These are phyloP conservation scores for Trypanosoma rangeli DNA, from an alignment of 208 protist species.

Conservation along the genomic window DNA sequence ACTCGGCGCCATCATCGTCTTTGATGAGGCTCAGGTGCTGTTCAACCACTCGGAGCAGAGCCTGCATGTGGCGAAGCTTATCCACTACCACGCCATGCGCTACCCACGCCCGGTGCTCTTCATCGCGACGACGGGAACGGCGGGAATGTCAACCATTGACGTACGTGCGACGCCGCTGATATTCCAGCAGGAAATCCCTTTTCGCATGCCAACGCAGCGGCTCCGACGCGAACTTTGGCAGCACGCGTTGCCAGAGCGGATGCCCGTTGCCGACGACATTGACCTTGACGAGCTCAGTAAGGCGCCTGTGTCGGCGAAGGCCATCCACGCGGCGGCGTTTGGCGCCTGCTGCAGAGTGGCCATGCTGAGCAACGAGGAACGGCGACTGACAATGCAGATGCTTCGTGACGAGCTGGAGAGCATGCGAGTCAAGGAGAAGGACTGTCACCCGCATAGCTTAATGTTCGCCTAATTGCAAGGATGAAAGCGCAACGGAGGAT, in stretches of 20 bases:
- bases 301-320: constrained; percentile 54
- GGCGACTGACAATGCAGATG: constrained; percentile 69
- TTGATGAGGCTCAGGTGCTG: constrained; percentile 86
- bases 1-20: constrained; percentile 85
- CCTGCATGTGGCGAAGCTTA: constrained; percentile 64
- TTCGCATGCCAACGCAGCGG: constrained; percentile 48
- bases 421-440: constrained; percentile 44
- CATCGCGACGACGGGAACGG: constrained; percentile 67
- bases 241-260: constrained; percentile 62
- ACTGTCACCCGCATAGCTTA: constrained; percentile 31
- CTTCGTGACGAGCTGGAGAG: constrained; percentile 62
- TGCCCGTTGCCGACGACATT: constrained; percentile 57
- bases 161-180: constrained; percentile 44
- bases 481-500: background rate
- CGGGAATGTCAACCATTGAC: constrained; percentile 38
- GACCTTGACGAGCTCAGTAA: constrained; percentile 61
- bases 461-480: constrained; percentile 67
- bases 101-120: constrained; percentile 81
- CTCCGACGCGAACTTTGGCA: constrained; percentile 77
- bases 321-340: constrained; percentile 77
- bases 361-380: constrained; percentile 42
- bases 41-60: constrained; percentile 76
- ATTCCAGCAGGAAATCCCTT: constrained; percentile 62
- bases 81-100: constrained; percentile 77
- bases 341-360: constrained; percentile 72